phyloP scores from a whole-genome alignment of 163 green algal species.

The Scenedesmus sp. region DNA sequence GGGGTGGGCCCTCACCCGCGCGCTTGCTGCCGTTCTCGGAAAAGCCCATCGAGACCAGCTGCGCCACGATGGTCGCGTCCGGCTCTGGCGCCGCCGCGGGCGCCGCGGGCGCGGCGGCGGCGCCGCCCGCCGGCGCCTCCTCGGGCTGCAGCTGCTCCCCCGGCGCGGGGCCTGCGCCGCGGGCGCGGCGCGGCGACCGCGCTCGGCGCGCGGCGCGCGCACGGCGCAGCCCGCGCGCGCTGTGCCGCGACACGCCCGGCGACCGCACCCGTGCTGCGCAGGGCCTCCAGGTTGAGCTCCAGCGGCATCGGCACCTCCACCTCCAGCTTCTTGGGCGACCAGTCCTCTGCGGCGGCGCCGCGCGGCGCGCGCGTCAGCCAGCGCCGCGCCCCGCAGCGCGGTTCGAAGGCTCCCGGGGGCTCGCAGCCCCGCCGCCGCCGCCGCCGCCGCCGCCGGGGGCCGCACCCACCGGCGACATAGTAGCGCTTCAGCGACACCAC shows the following conservation, averaged over 20 bases:
- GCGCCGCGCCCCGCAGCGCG: too few relatives aligned
- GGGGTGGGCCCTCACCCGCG: constrained; percentile 51
- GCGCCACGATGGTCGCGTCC: constrained; percentile 54
- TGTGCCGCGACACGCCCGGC: too few relatives aligned
- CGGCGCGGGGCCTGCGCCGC: constrained; percentile 73
- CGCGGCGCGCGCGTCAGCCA: too few relatives aligned
- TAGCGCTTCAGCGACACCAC: constrained; percentile 80
- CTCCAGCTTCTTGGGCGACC: constrained; percentile 94
- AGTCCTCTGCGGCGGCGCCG: constrained; percentile 57
- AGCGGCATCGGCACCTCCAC: constrained; percentile 79
- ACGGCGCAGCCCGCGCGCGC: too few relatives aligned
- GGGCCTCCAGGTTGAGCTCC: constrained; percentile 77
- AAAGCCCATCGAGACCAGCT: constrained; percentile 94
- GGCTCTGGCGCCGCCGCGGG: constrained; percentile 29
- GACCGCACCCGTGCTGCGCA: constrained; percentile 78
- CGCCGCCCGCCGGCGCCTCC: constrained; percentile 33
- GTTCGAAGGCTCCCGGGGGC: too few relatives aligned
- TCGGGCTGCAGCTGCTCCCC: constrained; percentile 89
- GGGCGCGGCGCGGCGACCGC: too few relatives aligned
- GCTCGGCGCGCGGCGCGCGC: too few relatives aligned
- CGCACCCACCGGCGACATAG: not conserved
- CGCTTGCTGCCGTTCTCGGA: constrained; percentile 81
- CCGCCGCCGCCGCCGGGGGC: too few relatives aligned
- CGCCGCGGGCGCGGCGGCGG: constrained; percentile 10
- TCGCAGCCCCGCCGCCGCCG: too few relatives aligned